Conservation (phyloP, 163 green algal genomes). For the Chloromonas sp. region DNA sequence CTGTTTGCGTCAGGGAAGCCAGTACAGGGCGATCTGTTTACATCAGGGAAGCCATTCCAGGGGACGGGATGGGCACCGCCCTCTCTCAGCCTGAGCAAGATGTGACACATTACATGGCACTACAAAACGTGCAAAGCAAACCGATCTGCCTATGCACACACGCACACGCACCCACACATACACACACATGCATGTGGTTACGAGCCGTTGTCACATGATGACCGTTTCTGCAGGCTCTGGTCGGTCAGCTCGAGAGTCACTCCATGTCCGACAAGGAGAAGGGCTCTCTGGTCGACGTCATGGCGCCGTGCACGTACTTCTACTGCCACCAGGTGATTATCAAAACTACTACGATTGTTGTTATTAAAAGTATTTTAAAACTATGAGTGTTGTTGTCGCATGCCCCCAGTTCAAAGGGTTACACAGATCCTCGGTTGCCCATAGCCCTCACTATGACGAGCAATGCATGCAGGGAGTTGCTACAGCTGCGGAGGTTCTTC, state of each 20-base stretch:
- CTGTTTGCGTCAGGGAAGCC: too few species aligned
- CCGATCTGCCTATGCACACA: not conserved
- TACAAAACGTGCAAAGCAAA: too few species aligned
- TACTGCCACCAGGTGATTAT: constrained; percentile 37
- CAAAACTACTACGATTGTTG: not conserved
- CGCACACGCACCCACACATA: not conserved
- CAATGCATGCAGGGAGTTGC: too few species aligned
- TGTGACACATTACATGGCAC: too few species aligned
- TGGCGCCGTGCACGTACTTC: constrained; percentile 53
- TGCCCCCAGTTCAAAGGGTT: too few species aligned
- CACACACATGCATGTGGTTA: not conserved
- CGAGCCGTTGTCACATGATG: not conserved
- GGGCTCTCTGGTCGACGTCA: constrained; percentile 45
- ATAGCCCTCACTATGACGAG: too few species aligned
- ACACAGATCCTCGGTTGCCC: too few species aligned
- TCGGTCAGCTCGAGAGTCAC: constrained; percentile 30
- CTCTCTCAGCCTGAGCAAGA: too few species aligned
- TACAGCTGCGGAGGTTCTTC: too few species aligned
- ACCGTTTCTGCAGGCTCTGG: constrained; percentile 20
- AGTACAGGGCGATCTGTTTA: too few species aligned
- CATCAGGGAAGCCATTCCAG: too few species aligned
- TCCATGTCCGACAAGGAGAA: constrained; percentile 53
- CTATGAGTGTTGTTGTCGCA: not conserved
- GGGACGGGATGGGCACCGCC: too few species aligned
- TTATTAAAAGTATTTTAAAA: not conserved